Conservation (phyloP, 768 basidiomycete species). For the Rhodotorula diobovata region DNA sequence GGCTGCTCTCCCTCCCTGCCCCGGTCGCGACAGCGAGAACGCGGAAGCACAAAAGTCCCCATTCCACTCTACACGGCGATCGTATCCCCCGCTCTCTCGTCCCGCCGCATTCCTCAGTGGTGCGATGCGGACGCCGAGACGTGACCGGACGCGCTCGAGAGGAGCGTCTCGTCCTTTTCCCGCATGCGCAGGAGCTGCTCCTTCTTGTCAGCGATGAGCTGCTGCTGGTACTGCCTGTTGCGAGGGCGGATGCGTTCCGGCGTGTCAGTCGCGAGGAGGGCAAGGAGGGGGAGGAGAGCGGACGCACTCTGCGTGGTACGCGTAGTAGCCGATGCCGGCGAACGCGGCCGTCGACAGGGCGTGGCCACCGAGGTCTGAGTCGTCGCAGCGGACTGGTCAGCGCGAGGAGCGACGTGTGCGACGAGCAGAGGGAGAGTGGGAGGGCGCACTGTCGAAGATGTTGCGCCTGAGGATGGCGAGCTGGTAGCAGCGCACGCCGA, state of each 20-base stretch:
- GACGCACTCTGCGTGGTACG: constrained; percentile 49
- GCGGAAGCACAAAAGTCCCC: neutral
- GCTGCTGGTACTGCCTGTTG: constrained; percentile 18
- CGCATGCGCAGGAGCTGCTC: constrained; percentile 39
- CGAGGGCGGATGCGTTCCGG: neutral
- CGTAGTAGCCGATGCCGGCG: constrained; percentile 71
- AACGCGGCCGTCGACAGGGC: constrained; percentile 64
- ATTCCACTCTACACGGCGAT: neutral
- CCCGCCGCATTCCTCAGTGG: neutral
- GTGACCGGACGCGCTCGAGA: neutral
- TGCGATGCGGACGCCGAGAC: neutral
- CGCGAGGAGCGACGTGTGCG: neutral
- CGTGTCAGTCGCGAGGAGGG: neutral
- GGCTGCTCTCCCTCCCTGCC: too few relatives aligned
- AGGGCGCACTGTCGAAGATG: constrained; percentile 69
- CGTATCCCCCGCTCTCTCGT: too few relatives aligned
- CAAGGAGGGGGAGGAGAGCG: neutral
- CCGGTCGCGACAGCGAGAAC: neutral
- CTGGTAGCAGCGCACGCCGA: constrained; percentile 77
- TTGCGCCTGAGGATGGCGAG: constrained; percentile 77
- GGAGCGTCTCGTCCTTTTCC: constrained; percentile 27
- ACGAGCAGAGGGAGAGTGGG: constrained; percentile 2
- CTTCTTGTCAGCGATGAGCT: constrained; percentile 34
- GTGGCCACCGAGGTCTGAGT: constrained; percentile 67
- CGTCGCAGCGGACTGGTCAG: neutral